Base-by-base conservation (phyloP, 1,284 basidiomycete species). In the Cryptococcus floricola region DNA sequence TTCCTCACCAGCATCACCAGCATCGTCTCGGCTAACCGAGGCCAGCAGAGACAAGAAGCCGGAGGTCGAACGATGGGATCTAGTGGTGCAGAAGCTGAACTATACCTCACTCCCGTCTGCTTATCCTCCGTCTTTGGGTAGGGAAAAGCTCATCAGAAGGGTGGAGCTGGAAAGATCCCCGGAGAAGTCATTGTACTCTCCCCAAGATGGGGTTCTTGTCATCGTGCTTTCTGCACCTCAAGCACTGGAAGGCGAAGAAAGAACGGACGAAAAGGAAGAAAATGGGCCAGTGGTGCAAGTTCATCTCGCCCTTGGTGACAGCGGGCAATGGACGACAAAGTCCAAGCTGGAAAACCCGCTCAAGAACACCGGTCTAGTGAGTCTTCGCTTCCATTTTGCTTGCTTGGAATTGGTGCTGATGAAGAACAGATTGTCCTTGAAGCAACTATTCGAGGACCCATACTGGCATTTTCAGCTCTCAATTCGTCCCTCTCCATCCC, bases 71-170 rank as follows among this genome's bases (percentile, higher is more conserved):
- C 19, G 34, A 28, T 64, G 60, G 60, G 37, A 56, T 8, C 34
- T 64, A 13, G 19, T 41, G 6, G 31, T 42, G 0, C 56, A 53
- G 25, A 13, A 38, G 2, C 49, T 64, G 4, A 59, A 64, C 39
- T 62, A 60, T 37, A 62, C 62, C 6, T 52, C 52, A 5, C 7
- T 53, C 7, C 61, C 61, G 9, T 56, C 61, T 2, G 56, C 58
- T 13, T 58, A 39, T 27, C 47, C 46, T 16, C 61, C 61, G 25
- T 46, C 53, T 10, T 52, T 50, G 7, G 43, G 39, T 12, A 14
- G n/a, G 13, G 28, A 34, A 16, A 50, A n/a, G 8, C 39, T 56
- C 7, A 4, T 59, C 14, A 43, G 8, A 13, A 37, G 19, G 7
- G 23, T 59, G n/a, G 5, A 49, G 25, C 13, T 13, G 9, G 31